Evolutionary conservation across 106 monocot species (phyloP).

Genomic region (Dendrobium catenatum): DNA sequence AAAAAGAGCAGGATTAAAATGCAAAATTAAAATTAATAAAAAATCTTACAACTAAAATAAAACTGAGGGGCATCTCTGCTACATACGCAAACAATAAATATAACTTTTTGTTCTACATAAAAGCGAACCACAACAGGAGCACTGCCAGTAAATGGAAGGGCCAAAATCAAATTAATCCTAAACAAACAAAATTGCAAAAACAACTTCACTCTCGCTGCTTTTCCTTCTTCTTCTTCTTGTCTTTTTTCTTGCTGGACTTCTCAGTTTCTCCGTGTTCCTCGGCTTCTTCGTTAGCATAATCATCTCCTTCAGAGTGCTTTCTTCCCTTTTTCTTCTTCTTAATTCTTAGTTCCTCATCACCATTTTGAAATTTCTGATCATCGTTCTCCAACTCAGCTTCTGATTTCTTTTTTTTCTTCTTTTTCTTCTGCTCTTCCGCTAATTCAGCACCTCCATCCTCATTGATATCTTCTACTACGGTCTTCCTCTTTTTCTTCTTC

Average conservation of each 20-base stretch:
- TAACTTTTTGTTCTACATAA: not conserved
- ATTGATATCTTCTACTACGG: too few species aligned
- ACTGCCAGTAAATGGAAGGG: not conserved
- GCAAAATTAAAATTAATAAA: too few species aligned
- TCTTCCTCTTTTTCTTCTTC: slow-evolving; percentile 10
- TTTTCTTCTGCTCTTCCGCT: not conserved
- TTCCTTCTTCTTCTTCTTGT: slow-evolving; percentile 12
- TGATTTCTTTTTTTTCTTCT: not conserved
- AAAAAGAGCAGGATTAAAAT: too few species aligned
- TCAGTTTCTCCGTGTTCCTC: slow-evolving; percentile 4
- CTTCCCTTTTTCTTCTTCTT: slow-evolving; percentile 9
- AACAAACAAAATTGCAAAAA: not conserved
- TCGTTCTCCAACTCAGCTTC: slow-evolving; percentile 4
- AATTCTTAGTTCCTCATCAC: not conserved
- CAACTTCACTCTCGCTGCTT: not conserved
- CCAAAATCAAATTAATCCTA: not conserved
- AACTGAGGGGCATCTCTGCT: not conserved
- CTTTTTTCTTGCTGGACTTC: slow-evolving; percentile 7
- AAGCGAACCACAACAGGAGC: not conserved
- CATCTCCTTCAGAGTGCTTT: slow-evolving; percentile 8
- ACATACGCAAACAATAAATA: not conserved
- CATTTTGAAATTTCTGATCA: slow-evolving; percentile 3
- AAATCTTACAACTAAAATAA: too few species aligned
- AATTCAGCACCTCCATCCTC: not conserved
- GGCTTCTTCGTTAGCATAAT: not conserved